Evolutionary conservation across 768 basidiomycete genomes (phyloP).

Genomic region (Tephrocybe sp.): DNA sequence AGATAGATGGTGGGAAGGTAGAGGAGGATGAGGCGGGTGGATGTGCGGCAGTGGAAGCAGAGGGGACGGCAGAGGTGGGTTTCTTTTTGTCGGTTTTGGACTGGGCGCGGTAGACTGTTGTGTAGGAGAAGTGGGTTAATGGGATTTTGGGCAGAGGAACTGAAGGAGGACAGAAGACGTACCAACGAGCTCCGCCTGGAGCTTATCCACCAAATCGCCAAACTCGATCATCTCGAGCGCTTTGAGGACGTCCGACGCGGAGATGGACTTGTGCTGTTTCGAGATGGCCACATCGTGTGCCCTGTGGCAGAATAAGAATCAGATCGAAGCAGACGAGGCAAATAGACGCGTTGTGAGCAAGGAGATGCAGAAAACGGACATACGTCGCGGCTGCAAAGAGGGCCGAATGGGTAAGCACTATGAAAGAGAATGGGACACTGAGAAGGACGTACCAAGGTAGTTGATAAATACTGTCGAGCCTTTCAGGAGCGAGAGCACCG

Average conservation of each 20-base stretch:
- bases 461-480: slow-evolving; percentile 95
- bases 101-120: too few species aligned
- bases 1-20: slow-evolving; percentile 22
- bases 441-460: slow-evolving; percentile 70
- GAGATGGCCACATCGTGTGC: slow-evolving; percentile 89
- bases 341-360: too few species aligned
- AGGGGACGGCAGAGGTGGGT: too few species aligned
- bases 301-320: slow-evolving; percentile 37
- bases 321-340: too few species aligned
- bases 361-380: slow-evolving; percentile 14
- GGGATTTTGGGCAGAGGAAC: too few species aligned
- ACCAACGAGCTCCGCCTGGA: slow-evolving; percentile 69
- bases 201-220: slow-evolving; percentile 61
- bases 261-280: slow-evolving; percentile 81
- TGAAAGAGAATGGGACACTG: neutral
- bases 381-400: slow-evolving; percentile 48
- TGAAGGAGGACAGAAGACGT: slow-evolving; percentile 17
- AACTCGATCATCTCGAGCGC: slow-evolving; percentile 81
- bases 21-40: too few species aligned
- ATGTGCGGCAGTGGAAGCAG: too few species aligned
- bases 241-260: slow-evolving; percentile 87
- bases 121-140: too few species aligned
- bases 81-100: too few species aligned
- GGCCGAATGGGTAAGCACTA: neutral
- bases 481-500: slow-evolving; percentile 79